phyloP scores from a whole-genome alignment of 116 monocot genomes.

The Cymodocea nodosa region DNA sequence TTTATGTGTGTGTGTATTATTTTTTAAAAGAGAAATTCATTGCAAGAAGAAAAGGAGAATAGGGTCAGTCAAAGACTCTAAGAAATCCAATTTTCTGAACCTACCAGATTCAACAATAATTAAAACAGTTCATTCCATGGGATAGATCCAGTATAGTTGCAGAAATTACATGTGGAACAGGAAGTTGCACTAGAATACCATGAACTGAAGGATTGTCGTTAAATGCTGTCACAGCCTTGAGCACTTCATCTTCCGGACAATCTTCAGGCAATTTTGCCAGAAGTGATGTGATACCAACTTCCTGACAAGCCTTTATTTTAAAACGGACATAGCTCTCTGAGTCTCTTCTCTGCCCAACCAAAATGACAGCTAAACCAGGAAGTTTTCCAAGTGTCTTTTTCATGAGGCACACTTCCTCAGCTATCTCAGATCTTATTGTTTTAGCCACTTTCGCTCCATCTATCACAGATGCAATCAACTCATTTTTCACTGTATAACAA shows the following conservation, averaged over 20 bases:
- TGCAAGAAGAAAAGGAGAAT: too few species aligned
- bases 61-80: not conserved
- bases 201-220: slow-evolving; percentile 84
- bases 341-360: slow-evolving; percentile 84
- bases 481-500: not conserved
- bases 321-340: slow-evolving; percentile 60
- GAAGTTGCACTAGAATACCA: slow-evolving; percentile 91
- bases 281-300: slow-evolving; percentile 77
- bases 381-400: slow-evolving; percentile 35
- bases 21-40: too few species aligned
- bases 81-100: not conserved
- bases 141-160: not conserved
- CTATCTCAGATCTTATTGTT: slow-evolving; percentile 43
- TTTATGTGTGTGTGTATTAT: too few species aligned
- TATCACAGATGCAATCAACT: slow-evolving; percentile 38
- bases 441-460: slow-evolving; percentile 69
- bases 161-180: slow-evolving; percentile 78
- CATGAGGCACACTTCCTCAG: slow-evolving; percentile 59
- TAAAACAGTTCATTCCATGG: too few species aligned
- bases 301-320: slow-evolving; percentile 70
- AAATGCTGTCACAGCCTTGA: slow-evolving; percentile 40
- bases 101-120: not conserved
- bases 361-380: slow-evolving; percentile 74
- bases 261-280: slow-evolving; percentile 53
- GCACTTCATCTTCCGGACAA: slow-evolving; percentile 49